Evolutionary conservation across 1,284 basidiomycete genomes (phyloP), one percentile per base, ranked within the genome.

Genomic region (Marasmius fiardii): DNA sequence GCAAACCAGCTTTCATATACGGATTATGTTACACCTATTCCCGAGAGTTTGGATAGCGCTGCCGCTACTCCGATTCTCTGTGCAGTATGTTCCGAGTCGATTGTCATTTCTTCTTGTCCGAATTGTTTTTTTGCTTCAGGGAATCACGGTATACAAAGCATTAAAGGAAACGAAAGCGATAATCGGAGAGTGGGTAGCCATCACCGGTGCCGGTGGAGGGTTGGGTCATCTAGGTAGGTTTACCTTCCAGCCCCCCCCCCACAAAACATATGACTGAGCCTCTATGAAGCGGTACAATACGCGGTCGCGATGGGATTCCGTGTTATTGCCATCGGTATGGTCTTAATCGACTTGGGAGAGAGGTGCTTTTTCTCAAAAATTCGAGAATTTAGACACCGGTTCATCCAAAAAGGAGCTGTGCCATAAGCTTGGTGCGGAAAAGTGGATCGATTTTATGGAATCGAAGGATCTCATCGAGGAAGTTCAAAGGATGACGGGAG

Each of bases 401-500:
- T 79, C 76, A 14, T 79, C 75, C 37, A 92, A 92, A 73, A 78
- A 79, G 55, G 70, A 79, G 34, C 70, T 90, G n/a, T 80, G 76
- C 60, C 61, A 79, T 53, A 63, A 69, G 39, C 79, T 89, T 51
- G 90, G 88, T 10, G 86, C 87, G 1, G 81, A 88, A 63, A 78
- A 74, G 59, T 91, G 82, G 77, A 68, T 92, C 59, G 88, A 92
- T 72, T 90, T 90, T 72, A 81, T 75, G 64, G 75, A 75, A 52
- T 74, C 71, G 24, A 65, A 67, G n/a, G 70, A 83, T 55, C 62
- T 87, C 34, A 71, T 79, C 8, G 63, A 71, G 24, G 80, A 82
- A 37, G 76, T 88, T 23, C 69, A 82, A 62, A 74, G 72, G 0
- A 81, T 81, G 1, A 77, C 82, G 0, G 87, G 79, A 54, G 87